A percentile compares a stretch with the other conserved stretches of the same genome.
Conservation (phyloP, 1,284 basidiomycete genomes). For the Heterobasidion annosum region DNA sequence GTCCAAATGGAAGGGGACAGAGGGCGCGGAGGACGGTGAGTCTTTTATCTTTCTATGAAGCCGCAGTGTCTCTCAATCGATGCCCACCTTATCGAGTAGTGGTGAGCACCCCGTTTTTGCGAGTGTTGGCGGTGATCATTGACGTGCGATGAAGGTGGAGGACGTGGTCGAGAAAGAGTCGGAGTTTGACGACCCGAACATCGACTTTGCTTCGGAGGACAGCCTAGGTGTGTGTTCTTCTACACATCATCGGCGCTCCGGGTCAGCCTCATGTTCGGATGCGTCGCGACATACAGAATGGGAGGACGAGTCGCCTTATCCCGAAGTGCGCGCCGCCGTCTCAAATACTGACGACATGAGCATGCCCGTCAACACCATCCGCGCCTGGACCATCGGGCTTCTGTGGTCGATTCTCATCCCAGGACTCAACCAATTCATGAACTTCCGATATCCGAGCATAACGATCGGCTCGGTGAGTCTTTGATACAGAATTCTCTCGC, state of each 20-base stretch:
- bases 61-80: neutral
- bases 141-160: neutral
- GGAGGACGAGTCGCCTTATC: constrained; percentile 39
- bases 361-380: constrained; percentile 51
- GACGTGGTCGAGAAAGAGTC: neutral
- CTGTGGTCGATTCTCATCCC: constrained; percentile 36
- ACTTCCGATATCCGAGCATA: constrained; percentile 12
- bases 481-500: constrained; percentile 7
- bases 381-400: constrained; percentile 48
- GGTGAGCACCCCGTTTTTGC: neutral
- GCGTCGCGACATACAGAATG: constrained; percentile 12
- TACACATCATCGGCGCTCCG: neutral
- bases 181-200: constrained; percentile 2
- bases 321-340: constrained; percentile 58
- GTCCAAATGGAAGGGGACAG: neutral
- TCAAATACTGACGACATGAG: constrained; percentile 54
- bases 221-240: constrained; percentile 13
- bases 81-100: neutral
- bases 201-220: constrained; percentile 1
- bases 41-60: neutral
- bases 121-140: neutral
- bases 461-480: constrained; percentile 9
- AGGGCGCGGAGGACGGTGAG: neutral
- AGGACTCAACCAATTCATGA: constrained; percentile 27
- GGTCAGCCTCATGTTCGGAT: neutral